A percentile compares a stretch with the other conserved stretches of the same genome.
Evolutionary conservation across 805 yeast genomes (phyloP).

Genomic region (Geotrichum ghanense): DNA sequence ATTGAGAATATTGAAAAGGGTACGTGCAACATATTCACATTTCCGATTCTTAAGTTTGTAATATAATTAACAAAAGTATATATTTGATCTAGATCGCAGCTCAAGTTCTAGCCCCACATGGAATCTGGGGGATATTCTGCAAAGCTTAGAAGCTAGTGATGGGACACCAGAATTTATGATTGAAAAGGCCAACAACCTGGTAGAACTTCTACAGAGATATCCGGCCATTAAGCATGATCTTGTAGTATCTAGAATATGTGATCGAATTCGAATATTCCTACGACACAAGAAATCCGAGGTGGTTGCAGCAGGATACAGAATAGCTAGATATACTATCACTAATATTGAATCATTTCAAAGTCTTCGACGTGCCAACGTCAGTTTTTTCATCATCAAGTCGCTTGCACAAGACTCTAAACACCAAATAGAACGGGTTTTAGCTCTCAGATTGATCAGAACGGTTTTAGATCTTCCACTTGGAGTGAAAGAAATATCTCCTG

Average conservation of each 20-base stretch:
- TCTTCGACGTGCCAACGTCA: slow-evolving; percentile 44
- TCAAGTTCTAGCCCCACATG: slow-evolving; percentile 39
- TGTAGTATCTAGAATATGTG: slow-evolving; percentile 27
- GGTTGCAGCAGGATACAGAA: slow-evolving; percentile 64
- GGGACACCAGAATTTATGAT: slow-evolving; percentile 40
- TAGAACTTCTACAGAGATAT: slow-evolving; percentile 40
- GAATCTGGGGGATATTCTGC: slow-evolving; percentile 51
- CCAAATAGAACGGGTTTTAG: slow-evolving; percentile 63
- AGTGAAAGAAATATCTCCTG: slow-evolving; percentile 41
- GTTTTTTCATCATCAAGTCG: slow-evolving; percentile 51
- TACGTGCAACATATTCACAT: too few relatives aligned
- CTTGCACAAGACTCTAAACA: slow-evolving; percentile 44
- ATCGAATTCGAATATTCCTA: slow-evolving; percentile 47
- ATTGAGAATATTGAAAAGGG: too few relatives aligned
- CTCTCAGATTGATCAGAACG: slow-evolving; percentile 55
- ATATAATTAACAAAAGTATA: too few relatives aligned
- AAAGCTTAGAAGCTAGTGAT: slow-evolving; percentile 41
- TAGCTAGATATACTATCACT: slow-evolving; percentile 55
- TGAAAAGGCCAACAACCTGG: slow-evolving; percentile 54
- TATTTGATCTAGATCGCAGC: not conserved
- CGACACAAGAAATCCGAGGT: slow-evolving; percentile 48
- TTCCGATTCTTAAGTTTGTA: too few relatives aligned
- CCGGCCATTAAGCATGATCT: slow-evolving; percentile 58
- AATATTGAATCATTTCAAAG: slow-evolving; percentile 42
- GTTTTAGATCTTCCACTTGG: slow-evolving; percentile 49